Conservation (phyloP, 1,139 yeast genomes). For the Taphrina wiesneri region DNA sequence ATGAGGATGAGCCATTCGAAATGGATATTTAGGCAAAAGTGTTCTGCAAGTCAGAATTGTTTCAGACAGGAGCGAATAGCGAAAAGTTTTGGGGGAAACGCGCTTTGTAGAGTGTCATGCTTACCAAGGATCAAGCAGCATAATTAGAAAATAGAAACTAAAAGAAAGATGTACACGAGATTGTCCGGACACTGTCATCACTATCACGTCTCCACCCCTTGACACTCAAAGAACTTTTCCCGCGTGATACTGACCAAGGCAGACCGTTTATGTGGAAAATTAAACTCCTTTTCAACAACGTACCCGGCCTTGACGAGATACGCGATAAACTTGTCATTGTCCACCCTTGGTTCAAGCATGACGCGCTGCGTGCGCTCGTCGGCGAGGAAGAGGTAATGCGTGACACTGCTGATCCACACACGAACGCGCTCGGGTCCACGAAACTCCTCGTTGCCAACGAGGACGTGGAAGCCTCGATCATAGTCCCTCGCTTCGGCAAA, state of each 20-base stretch:
- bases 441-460: slow-evolving; percentile 40
- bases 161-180: neutral
- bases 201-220: slow-evolving; percentile 22
- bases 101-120: neutral
- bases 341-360: slow-evolving; percentile 42
- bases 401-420: slow-evolving; percentile 40
- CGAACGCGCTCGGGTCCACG: slow-evolving; percentile 42
- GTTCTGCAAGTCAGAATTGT: no score
- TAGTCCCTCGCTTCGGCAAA: slow-evolving; percentile 35
- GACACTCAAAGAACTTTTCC: slow-evolving; percentile 37
- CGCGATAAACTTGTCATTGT: slow-evolving; percentile 40
- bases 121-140: no score
- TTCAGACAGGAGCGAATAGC: no score
- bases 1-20: slow-evolving; percentile 32
- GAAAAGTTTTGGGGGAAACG: no score
- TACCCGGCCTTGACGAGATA: slow-evolving; percentile 39
- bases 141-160: no score
- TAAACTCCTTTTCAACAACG: slow-evolving; percentile 39
- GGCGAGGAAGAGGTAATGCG: slow-evolving; percentile 40
- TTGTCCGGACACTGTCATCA: neutral
- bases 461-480: slow-evolving; percentile 42
- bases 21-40: slow-evolving; percentile 33
- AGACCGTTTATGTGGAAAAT: slow-evolving; percentile 42
- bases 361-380: slow-evolving; percentile 40
- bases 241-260: slow-evolving; percentile 41